Evolutionary conservation across 768 basidiomycete species (phyloP), one percentile per base, ranked within the genome.

Genomic region (Leccinum longicurvipes): DNA sequence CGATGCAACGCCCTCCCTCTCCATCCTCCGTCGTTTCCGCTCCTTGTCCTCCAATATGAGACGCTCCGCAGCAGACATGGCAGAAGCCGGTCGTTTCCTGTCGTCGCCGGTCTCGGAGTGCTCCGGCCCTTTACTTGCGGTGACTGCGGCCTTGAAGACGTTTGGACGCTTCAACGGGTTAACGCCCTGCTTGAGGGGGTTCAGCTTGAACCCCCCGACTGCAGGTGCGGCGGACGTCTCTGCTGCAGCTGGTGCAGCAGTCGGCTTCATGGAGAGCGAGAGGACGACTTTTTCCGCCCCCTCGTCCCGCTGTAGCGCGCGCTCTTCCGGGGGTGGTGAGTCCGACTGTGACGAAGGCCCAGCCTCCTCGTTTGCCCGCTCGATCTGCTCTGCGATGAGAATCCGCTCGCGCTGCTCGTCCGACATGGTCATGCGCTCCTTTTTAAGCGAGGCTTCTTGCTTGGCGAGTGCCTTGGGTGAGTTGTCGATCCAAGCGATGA

Each of bases 401-500:
- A 83, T 75, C 15, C 97, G 85, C 72, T 98, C 96, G 41, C 97
- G 82, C 70, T 93, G 91, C 72, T 99, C 97, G 66, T 98, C 96
- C 21, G 92, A 94, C 70, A 85, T 87, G 24, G 91, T 91, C 23
- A 86, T 82, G 15, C 95, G 81, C 67, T 98, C 96, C 74, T 95
- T 93, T 78, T 98, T 96, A 77, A 88, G 64, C 21, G 84, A 86
- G 15, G 91, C 90, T 72, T 92, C 91, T 81, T 91, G 67, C 29
- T 93, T 93, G 8, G 91, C 92, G 31, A 99, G 77, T 2, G 97
- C 93, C 65, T 93, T 91, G 14, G 97, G 97, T 55, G 90, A 91
- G 72, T 82, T 98, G 72, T 99, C 97, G 52, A 99, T 91, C 97
- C 97, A 99, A 32, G 88, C 85, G 58, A 99, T 80, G 71, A 95